Evolutionary conservation across 2,329 filamentous ascomycete genomes (phyloP).

Genomic region (Aspergillus ibericus): DNA sequence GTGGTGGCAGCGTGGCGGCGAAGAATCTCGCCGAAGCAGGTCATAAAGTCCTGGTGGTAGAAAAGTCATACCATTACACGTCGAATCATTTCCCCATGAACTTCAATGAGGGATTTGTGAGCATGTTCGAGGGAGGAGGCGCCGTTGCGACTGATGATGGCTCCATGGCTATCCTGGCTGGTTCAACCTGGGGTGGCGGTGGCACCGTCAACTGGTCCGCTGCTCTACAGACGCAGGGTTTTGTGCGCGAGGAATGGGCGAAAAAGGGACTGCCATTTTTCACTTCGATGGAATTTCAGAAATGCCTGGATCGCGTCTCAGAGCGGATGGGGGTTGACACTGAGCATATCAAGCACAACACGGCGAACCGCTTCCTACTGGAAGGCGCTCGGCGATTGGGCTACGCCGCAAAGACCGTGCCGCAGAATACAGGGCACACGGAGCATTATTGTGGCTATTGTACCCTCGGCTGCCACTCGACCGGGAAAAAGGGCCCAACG

Average conservation of each 20-base stretch:
- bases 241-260: constrained; percentile 80
- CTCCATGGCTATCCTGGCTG: constrained; percentile 63
- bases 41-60: constrained; percentile 73
- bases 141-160: constrained; percentile 57
- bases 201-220: constrained; percentile 85
- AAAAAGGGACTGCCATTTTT: constrained; percentile 69
- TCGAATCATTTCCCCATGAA: constrained; percentile 73
- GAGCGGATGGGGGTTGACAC: constrained; percentile 72
- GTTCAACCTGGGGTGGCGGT: constrained; percentile 78
- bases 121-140: constrained; percentile 71
- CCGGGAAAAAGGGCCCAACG: constrained; percentile 75
- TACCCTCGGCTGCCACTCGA: constrained; percentile 60
- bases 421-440: constrained; percentile 74
- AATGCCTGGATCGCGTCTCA: constrained; percentile 77
- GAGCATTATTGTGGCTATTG: constrained; percentile 74
- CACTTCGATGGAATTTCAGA: constrained; percentile 70
- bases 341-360: constrained; percentile 69
- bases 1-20: constrained; percentile 77
- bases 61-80: constrained; percentile 77
- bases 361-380: constrained; percentile 68
- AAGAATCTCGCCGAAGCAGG: constrained; percentile 78
- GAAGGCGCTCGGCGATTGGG: constrained; percentile 74
- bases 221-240: constrained; percentile 67
- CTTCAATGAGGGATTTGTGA: constrained; percentile 57
- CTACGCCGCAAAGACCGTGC: constrained; percentile 66